phyloP scores from a whole-genome alignment of 2,329 filamentous ascomycete genomes.

The Aspergillus novoparasiticus region DNA sequence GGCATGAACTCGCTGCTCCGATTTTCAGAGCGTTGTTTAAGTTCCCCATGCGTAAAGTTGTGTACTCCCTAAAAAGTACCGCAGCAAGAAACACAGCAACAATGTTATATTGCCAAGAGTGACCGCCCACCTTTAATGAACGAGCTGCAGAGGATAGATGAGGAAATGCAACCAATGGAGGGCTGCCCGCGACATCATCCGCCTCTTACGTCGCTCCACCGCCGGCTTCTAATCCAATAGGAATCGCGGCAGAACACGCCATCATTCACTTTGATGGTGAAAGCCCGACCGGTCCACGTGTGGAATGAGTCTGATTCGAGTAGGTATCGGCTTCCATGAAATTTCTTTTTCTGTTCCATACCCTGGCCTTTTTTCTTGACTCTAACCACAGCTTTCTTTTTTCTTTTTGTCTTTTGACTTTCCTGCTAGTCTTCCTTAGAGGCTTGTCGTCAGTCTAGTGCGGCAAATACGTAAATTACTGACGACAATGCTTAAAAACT shows the following conservation, averaged over 20 bases:
- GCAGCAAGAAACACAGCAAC: neutral
- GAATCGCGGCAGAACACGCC: constrained; percentile 30
- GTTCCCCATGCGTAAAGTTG: neutral
- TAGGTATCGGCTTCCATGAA: neutral
- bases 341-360: constrained; percentile 6
- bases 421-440: neutral
- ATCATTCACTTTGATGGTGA: constrained; percentile 36
- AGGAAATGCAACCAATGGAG: constrained; percentile 12
- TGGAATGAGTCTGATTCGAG: constrained; percentile 9
- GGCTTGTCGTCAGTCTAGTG: neutral
- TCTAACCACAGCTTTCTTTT: neutral
- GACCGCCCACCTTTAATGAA: neutral
- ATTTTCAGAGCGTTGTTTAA: neutral
- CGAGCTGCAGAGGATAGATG: neutral
- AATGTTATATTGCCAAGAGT: neutral
- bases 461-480: neutral
- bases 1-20: neutral
- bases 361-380: neutral
- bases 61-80: no score
- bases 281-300: constrained; percentile 23
- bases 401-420: neutral
- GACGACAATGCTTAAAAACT: neutral
- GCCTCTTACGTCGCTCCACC: neutral
- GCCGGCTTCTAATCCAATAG: constrained; percentile 29
- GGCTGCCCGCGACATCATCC: neutral